Evolutionary conservation across 495 filamentous ascomycete species (phyloP).

Genomic region (Lepraria neglecta): DNA sequence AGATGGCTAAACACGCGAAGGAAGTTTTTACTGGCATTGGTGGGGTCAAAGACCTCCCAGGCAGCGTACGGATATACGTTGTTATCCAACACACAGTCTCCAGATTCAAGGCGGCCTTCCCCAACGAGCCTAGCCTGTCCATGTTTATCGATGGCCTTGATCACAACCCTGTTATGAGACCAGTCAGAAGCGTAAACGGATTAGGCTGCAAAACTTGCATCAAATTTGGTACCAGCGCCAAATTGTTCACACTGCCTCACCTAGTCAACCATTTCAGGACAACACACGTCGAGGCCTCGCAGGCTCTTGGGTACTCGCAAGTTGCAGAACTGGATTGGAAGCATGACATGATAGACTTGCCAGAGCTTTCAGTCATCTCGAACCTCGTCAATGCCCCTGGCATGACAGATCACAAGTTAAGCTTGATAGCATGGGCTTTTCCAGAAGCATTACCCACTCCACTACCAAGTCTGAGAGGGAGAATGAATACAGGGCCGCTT

Average conservation of each 20-base stretch:
- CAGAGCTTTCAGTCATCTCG: constrained; percentile 45
- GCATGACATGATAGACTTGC: constrained; percentile 63
- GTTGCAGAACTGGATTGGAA: constrained; percentile 52
- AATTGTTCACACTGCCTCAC: constrained; percentile 53
- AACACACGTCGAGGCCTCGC: constrained; percentile 42
- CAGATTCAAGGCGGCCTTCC: constrained; percentile 49
- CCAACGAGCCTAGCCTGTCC: constrained; percentile 48
- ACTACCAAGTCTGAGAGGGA: constrained; percentile 31
- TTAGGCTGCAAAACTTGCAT: constrained; percentile 59
- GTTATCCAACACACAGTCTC: constrained; percentile 55
- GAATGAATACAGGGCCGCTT: constrained; percentile 29
- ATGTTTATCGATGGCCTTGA: constrained; percentile 63
- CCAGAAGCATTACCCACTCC: constrained; percentile 36
- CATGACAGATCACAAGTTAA: constrained; percentile 51
- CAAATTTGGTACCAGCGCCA: constrained; percentile 35
- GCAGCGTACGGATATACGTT: constrained; percentile 55
- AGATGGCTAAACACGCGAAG: constrained; percentile 50
- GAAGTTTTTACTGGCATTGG: constrained; percentile 57
- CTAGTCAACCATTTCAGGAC: constrained; percentile 63
- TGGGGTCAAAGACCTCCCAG: constrained; percentile 55
- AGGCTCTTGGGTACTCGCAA: constrained; percentile 22
- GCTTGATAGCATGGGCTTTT: constrained; percentile 53
- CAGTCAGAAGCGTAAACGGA: constrained; percentile 59
- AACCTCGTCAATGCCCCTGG: constrained; percentile 42
- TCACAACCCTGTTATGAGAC: constrained; percentile 56